A percentile compares a stretch with the other conserved stretches of the same genome.
Evolutionary conservation across 2,329 filamentous ascomycete species (phyloP).

Genomic region (Sporothrix euskadiensis): DNA sequence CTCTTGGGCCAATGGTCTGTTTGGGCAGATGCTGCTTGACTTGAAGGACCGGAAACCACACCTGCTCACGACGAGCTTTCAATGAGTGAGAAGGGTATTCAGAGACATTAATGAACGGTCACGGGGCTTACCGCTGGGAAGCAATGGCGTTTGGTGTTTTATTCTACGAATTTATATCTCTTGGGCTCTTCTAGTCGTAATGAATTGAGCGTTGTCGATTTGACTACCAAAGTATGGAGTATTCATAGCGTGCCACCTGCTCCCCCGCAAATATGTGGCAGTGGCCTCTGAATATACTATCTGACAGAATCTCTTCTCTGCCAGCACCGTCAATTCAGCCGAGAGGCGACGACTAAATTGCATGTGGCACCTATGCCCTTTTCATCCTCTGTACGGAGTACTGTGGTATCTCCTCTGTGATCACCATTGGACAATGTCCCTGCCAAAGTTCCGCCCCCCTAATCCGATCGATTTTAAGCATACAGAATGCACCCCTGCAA

Average conservation of each 20-base stretch:
- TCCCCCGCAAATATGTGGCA: not conserved
- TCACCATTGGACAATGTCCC: not conserved
- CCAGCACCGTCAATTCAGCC: slow-evolving; percentile 1
- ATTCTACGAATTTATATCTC: not conserved
- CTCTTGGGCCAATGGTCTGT: slow-evolving; percentile 86
- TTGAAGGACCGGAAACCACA: slow-evolving; percentile 71
- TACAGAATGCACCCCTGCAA: not conserved
- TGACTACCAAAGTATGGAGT: not conserved
- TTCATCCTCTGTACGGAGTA: not conserved
- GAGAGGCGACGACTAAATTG: not conserved
- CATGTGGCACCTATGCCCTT: not conserved
- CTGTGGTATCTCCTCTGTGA: not conserved
- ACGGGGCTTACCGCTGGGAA: not conserved
- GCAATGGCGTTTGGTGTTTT: slow-evolving; percentile 1
- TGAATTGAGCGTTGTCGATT: not conserved
- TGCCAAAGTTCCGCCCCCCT: not conserved
- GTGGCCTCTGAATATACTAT: not conserved
- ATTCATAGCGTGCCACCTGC: not conserved
- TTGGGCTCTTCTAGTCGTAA: not conserved
- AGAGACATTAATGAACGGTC: not conserved
- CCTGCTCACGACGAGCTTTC: slow-evolving; percentile 56
- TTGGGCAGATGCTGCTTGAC: slow-evolving; percentile 78
- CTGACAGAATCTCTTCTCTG: not conserved
- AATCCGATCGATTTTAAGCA: slow-evolving; percentile 2
- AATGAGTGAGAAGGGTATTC: slow-evolving; percentile 35